Percentiles rank a stretch among this genome's conserved stretches.
Conservation (phyloP, 176 grass and related monocot genomes). For the Aegilops longissima region DNA sequence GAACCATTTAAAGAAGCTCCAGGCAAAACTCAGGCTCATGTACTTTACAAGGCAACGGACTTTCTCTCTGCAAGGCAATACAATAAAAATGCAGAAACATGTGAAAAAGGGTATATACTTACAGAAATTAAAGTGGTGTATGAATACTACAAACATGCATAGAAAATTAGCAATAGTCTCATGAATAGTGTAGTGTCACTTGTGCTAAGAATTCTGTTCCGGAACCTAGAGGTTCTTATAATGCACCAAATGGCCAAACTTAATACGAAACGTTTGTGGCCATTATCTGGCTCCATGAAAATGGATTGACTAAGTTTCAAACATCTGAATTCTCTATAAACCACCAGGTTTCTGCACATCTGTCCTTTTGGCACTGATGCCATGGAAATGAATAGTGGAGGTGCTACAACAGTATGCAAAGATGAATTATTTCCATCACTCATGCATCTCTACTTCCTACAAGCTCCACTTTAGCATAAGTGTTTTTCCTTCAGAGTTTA, state of each 20-base stretch:
- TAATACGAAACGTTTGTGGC: neutral
- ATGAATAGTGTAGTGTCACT: neutral
- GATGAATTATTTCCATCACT: neutral
- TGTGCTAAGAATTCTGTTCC: neutral
- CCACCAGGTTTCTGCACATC: neutral
- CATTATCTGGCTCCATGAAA: neutral
- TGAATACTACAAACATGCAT: neutral
- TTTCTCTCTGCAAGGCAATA: constrained; percentile 40
- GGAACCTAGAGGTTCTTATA: neutral
- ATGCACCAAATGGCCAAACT: neutral
- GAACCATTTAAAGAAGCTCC: constrained; percentile 60
- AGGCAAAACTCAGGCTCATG: constrained; percentile 46
- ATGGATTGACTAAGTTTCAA: neutral
- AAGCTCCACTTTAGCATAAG: neutral
- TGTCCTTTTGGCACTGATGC: neutral
- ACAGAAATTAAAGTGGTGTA: neutral
- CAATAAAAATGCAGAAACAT: neutral
- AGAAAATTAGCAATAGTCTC: neutral
- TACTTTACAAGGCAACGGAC: constrained; percentile 49
- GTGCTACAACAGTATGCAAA: neutral
- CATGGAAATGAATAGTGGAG: too few relatives aligned
- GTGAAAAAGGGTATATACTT: neutral
- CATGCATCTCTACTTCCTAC: neutral
- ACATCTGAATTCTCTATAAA: neutral
- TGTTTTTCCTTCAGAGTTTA: neutral